phyloP scores from a whole-genome alignment of 306 rosid genomes.

The Rosa rugosa region DNA sequence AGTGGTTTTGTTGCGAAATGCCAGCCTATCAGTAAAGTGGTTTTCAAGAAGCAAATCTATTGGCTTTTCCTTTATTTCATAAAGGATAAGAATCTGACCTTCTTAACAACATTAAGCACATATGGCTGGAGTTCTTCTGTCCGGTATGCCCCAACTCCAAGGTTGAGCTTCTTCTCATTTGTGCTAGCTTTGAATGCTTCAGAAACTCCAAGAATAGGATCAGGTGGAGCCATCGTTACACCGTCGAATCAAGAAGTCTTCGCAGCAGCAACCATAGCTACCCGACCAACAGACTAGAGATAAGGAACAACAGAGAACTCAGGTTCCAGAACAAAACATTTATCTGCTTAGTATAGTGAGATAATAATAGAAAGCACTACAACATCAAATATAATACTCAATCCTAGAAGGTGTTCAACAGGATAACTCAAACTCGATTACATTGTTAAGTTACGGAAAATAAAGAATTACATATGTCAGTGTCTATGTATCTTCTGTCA shows the following conservation, averaged over 20 bases:
- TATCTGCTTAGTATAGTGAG: no score
- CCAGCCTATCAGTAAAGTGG: no score
- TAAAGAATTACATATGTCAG: conserved; percentile 9
- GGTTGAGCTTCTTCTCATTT: conserved; percentile 37
- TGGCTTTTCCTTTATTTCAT: neutral
- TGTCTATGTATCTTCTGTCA: neutral
- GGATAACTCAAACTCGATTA: neutral
- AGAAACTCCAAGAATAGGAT: conserved; percentile 99
- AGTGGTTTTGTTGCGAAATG: no score
- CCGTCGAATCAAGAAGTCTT: conserved; percentile 87
- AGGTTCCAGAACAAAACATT: neutral
- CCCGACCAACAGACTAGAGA: conserved; percentile 64
- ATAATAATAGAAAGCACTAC: no score
- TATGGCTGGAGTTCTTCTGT: conserved; percentile 80
- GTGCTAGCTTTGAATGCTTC: conserved; percentile 89
- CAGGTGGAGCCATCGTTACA: conserved; percentile 91
- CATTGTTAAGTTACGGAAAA: neutral
- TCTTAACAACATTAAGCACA: conserved; percentile 89
- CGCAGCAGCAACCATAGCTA: conserved; percentile 66
- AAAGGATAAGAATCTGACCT: conserved; percentile 41
- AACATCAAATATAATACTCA: no score
- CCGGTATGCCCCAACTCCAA: no score
- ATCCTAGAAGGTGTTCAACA: no score
- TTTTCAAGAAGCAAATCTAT: no score
- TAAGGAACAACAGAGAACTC: conserved; percentile 6